Percentiles rank a stretch among this genome's conserved stretches.
phyloP scores from a whole-genome alignment of 2,329 filamentous ascomycete genomes.

The Dendrostoma leiphaemia region DNA sequence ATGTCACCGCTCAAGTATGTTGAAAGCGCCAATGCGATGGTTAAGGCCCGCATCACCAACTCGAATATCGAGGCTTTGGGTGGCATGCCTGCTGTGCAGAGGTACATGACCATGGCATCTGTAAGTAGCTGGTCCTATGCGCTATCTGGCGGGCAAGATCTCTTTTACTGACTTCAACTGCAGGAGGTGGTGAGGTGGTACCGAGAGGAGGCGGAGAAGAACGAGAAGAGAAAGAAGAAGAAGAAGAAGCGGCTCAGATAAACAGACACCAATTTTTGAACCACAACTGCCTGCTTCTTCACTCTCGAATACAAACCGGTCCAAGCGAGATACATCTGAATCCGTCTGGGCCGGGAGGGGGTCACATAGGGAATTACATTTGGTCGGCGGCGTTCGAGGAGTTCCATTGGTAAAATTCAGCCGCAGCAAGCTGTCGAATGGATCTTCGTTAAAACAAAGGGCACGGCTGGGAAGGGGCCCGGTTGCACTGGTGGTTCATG shows the following conservation, averaged over 20 bases:
- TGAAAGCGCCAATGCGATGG: constrained; percentile 14
- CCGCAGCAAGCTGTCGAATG: not conserved
- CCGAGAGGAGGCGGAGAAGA: constrained; percentile 3
- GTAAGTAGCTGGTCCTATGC: too few relatives aligned
- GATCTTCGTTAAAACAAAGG: not conserved
- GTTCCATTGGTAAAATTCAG: not conserved
- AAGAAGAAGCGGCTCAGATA: constrained; percentile 12
- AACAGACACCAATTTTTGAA: not conserved
- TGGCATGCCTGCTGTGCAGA: constrained; percentile 13
- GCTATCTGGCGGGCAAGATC: too few relatives aligned
- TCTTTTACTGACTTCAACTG: not conserved
- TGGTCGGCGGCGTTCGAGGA: not conserved
- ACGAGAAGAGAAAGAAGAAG: constrained; percentile 12
- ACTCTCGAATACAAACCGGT: not conserved
- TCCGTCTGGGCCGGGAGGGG: not conserved
- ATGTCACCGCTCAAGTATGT: constrained; percentile 17
- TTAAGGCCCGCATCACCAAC: constrained; percentile 14
- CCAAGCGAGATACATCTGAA: not conserved
- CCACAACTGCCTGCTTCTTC: not conserved
- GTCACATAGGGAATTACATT: not conserved
- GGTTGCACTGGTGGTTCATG: not conserved
- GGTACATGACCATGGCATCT: constrained; percentile 12
- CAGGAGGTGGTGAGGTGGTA: constrained; percentile 19
- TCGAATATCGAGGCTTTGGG: constrained; percentile 14
- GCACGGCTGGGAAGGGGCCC: not conserved